Evolutionary conservation across 2,329 filamentous ascomycete species (phyloP).

Genomic region (Clonostachys sp.): DNA sequence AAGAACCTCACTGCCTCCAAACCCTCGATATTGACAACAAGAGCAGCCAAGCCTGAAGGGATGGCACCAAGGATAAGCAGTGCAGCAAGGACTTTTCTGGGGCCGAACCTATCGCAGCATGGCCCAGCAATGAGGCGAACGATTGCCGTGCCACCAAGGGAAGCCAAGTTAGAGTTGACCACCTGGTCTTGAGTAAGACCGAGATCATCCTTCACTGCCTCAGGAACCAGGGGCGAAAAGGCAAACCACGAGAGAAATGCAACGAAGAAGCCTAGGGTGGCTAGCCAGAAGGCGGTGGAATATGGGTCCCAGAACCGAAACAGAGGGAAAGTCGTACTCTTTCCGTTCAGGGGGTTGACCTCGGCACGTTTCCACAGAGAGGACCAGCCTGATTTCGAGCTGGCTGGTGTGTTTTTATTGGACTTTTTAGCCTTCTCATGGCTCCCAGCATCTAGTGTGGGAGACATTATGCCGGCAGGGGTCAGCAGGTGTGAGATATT

Average conservation of each 20-base stretch:
- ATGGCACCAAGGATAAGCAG: conserved; percentile 73
- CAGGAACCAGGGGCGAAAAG: conserved; percentile 75
- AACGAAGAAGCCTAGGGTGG: conserved; percentile 81
- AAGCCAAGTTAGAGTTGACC: conserved; percentile 87
- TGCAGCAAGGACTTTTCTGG: conserved; percentile 74
- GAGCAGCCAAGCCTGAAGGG: conserved; percentile 77
- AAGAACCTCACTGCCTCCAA: conserved; percentile 76
- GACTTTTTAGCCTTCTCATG: too few relatives aligned
- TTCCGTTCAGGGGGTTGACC: conserved; percentile 79
- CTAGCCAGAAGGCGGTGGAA: conserved; percentile 86
- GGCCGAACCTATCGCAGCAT: conserved; percentile 80
- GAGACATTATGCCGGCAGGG: too few relatives aligned
- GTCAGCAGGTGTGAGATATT: too few relatives aligned
- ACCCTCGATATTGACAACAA: conserved; percentile 57
- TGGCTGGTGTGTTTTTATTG: too few relatives aligned
- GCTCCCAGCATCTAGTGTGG: too few relatives aligned
- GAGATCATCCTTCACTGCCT: conserved; percentile 78
- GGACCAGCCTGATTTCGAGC: not conserved
- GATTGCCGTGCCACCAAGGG: conserved; percentile 64
- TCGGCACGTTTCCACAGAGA: conserved; percentile 46
- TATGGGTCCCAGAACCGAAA: conserved; percentile 76
- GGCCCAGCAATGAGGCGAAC: conserved; percentile 76
- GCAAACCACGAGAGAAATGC: conserved; percentile 81
- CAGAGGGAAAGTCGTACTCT: conserved; percentile 74
- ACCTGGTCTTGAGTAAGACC: conserved; percentile 66